Evolutionary conservation across 345 rosid species (phyloP).

Genomic region (Rhodamnia rubescens): DNA sequence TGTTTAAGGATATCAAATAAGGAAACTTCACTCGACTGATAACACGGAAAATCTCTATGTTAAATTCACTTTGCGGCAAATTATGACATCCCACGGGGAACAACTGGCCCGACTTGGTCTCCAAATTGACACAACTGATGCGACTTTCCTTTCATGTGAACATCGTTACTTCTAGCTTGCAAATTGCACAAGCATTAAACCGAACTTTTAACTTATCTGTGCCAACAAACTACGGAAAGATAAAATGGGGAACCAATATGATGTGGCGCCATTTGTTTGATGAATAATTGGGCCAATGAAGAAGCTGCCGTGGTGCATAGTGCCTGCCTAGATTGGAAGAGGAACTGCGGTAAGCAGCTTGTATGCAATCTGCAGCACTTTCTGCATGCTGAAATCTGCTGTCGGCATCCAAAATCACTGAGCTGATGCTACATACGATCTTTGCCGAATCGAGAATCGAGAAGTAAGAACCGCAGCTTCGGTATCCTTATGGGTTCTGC

Average conservation of each 20-base stretch:
- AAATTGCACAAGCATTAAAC: not conserved
- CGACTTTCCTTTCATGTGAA: not conserved
- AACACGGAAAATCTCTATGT: not conserved
- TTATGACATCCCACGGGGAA: not conserved
- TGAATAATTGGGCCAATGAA: not conserved
- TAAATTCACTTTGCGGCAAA: not conserved
- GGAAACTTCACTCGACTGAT: not conserved
- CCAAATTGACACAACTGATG: not conserved
- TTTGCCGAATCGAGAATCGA: not conserved
- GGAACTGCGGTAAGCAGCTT: not conserved
- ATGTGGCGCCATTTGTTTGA: not conserved
- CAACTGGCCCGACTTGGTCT: not conserved
- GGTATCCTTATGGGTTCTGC: not conserved
- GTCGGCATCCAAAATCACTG: not conserved
- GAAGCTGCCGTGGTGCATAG: not conserved
- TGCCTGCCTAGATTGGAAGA: not conserved
- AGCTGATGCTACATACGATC: not conserved
- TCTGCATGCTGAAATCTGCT: not conserved
- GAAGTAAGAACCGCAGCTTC: not conserved
- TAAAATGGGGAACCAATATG: not conserved
- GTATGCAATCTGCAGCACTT: not conserved
- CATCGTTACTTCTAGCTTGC: not conserved
- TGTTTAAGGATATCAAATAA: not conserved
- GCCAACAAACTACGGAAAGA: not conserved
- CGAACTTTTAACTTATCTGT: not conserved